Conservation (phyloP, 2,329 filamentous ascomycete species). For the Pseudophaeomoniella oleicola region DNA sequence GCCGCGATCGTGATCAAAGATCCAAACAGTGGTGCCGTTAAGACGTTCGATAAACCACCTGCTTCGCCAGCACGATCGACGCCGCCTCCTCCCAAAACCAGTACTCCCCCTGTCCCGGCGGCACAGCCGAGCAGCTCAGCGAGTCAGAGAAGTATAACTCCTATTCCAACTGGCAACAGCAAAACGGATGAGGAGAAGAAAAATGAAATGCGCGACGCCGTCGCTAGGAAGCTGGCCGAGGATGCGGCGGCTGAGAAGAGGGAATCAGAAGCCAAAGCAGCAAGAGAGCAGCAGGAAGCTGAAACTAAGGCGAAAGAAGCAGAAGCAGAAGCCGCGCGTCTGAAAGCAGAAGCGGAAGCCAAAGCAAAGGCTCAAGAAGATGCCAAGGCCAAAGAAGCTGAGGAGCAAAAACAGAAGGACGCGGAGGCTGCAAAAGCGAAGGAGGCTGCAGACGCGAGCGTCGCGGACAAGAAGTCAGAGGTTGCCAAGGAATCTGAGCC, state of each 20-base stretch:
- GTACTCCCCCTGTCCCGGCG: conserved; percentile 59
- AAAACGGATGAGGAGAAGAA: conserved; percentile 74
- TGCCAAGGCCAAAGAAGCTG: conserved; percentile 8
- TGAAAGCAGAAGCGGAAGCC: conserved; percentile 14
- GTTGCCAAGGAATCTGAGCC: conserved; percentile 11
- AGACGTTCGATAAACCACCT: conserved; percentile 54
- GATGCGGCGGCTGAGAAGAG: conserved; percentile 38
- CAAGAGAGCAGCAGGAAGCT: conserved; percentile 25
- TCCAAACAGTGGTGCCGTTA: conserved; percentile 61
- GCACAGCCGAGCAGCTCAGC: conserved; percentile 67
- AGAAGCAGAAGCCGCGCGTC: conserved; percentile 4
- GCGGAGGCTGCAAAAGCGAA: conserved; percentile 21
- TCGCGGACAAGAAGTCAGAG: neutral
- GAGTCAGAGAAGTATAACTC: conserved; percentile 51
- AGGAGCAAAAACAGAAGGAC: conserved; percentile 25
- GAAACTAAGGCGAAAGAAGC: conserved; percentile 22
- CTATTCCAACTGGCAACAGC: conserved; percentile 53
- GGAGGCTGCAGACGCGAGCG: conserved; percentile 8
- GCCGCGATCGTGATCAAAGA: conserved; percentile 75
- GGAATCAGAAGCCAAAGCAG: conserved; percentile 30
- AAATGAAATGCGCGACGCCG: conserved; percentile 51
- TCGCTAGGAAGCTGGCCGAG: conserved; percentile 38
- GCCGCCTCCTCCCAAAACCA: conserved; percentile 42
- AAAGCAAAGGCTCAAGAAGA: conserved; percentile 12
- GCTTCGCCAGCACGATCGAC: conserved; percentile 42